Evolutionary conservation across 116 monocot genomes (phyloP), one percentile per base, ranked within the genome.

Genomic region (Iris pallida): DNA sequence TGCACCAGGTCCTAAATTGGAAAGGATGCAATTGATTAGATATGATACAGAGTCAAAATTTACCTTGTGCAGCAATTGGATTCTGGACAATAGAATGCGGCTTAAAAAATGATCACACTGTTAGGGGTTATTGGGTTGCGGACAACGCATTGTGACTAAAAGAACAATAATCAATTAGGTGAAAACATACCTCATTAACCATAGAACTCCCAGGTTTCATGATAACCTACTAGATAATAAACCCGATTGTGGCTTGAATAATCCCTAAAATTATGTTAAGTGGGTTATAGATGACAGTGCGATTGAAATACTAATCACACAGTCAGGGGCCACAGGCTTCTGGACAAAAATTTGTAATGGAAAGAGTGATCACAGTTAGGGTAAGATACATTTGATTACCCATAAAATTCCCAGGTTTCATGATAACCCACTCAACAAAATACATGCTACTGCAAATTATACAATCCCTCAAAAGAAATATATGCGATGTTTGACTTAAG

Each of bases 1-100:
- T 64, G 98, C 98, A 65, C 93, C 93, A 77, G 98, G 98, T 57
- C 98, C 98, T 99, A 60, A 45, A 81, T 66, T 15, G 45, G 16
- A 45, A 61, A 42, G 45, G 5, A 61, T 61, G 16, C 1, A 42
- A 13, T 17, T 42, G 41, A 60, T 60, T 41, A 42, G 1, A 57
- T 3, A 60, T 7, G 20, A 57, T 5, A 5, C 60, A 61, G 20
- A 30, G 5, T 42, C 6, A 3, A 43, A 64, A 47, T 45, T 46
- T 1, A 47, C 18, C 10, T 19, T n/a, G 14, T 2, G 47, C 47
- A 2, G 19, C 8, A 47, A 47, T 64, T 20, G 17, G 17, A 10
- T 64, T 19, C 1, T 45, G 64, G 47, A 47, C 4, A 30, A 30
- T 3, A 30, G 30, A 30, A 30, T 30, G 30, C 3, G 30, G 30